These are phyloP conservation scores for Neurospora tetraspora DNA, from an alignment of 495 filamentous ascomycete genomes.

Conservation along the genomic window DNA sequence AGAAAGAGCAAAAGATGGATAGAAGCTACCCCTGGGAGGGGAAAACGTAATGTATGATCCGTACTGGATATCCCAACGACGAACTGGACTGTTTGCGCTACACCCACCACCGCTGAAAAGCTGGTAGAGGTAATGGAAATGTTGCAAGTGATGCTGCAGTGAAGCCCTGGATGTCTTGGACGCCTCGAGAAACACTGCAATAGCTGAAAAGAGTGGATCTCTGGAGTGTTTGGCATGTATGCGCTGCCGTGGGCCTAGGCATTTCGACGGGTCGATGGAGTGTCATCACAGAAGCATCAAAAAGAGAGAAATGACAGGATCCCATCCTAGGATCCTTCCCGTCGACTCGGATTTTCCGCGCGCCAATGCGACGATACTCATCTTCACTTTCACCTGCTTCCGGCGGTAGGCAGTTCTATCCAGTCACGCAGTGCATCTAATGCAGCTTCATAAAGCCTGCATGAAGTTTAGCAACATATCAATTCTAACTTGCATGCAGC, in stretches of 20 bases:
- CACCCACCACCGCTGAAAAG: not conserved
- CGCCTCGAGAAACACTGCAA: not conserved
- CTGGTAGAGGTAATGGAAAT: not conserved
- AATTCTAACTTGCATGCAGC: not conserved
- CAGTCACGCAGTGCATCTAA: not conserved
- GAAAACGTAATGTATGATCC: not conserved
- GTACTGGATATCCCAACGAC: not conserved
- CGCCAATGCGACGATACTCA: not conserved
- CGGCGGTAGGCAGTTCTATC: not conserved
- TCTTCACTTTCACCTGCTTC: not conserved
- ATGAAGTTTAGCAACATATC: not conserved
- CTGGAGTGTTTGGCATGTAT: not conserved
- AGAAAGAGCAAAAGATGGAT: not conserved
- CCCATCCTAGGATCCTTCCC: not conserved
- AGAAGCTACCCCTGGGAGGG: not conserved
- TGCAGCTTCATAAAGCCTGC: not conserved
- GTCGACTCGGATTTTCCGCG: not conserved
- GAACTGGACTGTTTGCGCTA: no score
- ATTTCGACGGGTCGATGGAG: not conserved
- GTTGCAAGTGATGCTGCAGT: not conserved
- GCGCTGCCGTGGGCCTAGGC: not conserved
- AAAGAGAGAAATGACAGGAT: not conserved
- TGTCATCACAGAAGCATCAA: not conserved
- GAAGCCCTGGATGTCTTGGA: not conserved
- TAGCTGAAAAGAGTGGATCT: not conserved